Conservation (phyloP, 306 rosid species). For the Quercus glauca region DNA sequence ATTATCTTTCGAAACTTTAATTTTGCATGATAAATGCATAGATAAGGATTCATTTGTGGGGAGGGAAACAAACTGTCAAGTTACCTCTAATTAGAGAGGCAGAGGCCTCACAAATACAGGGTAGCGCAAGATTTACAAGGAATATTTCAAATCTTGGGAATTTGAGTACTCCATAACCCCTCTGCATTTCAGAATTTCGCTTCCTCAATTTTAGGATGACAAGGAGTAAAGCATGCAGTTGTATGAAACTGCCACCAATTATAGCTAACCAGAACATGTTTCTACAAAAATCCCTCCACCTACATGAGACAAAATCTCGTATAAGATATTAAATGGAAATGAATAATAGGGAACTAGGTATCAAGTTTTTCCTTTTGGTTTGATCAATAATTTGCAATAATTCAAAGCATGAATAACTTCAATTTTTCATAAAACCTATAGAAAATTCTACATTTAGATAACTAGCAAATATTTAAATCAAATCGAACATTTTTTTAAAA, state of each 20-base stretch:
- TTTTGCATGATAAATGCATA: not conserved
- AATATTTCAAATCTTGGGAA: conserved; percentile 86
- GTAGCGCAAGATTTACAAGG: conserved; percentile 67
- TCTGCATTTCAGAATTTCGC: conserved; percentile 37
- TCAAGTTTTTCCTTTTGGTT: not conserved
- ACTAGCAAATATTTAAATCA: not conserved
- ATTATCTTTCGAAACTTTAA: not conserved
- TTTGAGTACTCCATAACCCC: conserved; percentile 65
- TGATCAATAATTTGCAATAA: not conserved
- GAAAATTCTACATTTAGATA: not conserved
- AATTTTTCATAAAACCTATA: not conserved
- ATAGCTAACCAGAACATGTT: conserved; percentile 84
- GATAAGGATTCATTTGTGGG: not conserved
- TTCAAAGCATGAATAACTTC: not conserved
- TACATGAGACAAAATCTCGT: conserved; percentile 16
- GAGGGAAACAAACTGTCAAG: not conserved
- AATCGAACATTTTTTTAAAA: not conserved
- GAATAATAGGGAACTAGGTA: too few relatives aligned
- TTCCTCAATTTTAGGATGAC: conserved; percentile 56
- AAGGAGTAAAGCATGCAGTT: conserved; percentile 63
- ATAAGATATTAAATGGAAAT: not conserved
- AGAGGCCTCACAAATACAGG: conserved; percentile 71
- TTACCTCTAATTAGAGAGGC: conserved; percentile 64
- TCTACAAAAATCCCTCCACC: conserved; percentile 77
- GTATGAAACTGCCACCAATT: conserved; percentile 58